Conservation (phyloP, 139 green algal species). For the Dunaliella sp. region DNA sequence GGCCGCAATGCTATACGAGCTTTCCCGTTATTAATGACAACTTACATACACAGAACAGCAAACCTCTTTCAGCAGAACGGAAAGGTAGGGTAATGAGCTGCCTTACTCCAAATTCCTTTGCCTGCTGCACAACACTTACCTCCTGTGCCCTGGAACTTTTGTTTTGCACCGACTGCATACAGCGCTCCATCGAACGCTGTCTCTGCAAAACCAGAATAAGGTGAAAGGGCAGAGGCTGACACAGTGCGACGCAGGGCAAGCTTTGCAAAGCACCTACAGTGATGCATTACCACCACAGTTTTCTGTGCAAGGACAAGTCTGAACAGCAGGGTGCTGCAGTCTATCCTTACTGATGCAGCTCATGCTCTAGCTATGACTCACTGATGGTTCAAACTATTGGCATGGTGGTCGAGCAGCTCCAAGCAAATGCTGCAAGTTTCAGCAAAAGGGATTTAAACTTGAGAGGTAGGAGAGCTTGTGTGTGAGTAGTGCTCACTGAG, state of each 20-base stretch:
- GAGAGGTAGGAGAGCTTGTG: background rate
- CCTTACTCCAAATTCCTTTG: background rate
- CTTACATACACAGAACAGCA: background rate
- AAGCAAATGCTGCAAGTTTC: background rate
- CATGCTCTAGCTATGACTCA: no score
- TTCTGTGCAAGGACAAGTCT: no score
- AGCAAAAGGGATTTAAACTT: background rate
- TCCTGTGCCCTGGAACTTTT: background rate
- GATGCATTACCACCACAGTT: no score
- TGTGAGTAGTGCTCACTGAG: background rate
- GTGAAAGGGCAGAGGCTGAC: background rate
- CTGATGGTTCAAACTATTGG: background rate
- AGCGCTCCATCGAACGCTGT: constrained; percentile 1
- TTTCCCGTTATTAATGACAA: background rate
- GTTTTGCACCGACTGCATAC: background rate
- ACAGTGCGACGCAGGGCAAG: background rate
- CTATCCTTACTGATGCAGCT: no score
- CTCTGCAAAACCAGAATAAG: background rate
- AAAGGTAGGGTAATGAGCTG: background rate
- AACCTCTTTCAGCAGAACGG: background rate
- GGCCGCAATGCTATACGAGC: no score
- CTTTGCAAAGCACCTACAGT: no score
- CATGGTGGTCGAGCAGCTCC: background rate
- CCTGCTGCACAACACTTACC: background rate
- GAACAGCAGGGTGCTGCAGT: no score